Conservation (phyloP, 192 early-diverging fungal species). For the Coemansia sp. region DNA sequence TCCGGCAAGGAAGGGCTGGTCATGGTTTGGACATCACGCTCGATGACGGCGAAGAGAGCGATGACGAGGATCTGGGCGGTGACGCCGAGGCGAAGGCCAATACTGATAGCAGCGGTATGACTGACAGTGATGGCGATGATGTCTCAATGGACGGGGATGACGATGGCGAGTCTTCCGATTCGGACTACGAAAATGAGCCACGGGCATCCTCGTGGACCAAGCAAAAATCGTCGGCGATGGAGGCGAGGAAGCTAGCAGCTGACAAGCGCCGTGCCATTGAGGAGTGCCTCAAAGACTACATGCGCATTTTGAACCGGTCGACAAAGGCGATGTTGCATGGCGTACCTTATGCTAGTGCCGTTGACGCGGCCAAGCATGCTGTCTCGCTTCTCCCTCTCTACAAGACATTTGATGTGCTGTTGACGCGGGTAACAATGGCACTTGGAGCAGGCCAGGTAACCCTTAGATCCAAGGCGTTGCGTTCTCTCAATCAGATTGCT, state of each 20-base stretch:
- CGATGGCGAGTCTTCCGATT: not conserved
- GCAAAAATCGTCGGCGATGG: not conserved
- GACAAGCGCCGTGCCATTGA: conserved; percentile 43
- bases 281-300: conserved; percentile 42
- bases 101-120: not conserved
- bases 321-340: conserved; percentile 29
- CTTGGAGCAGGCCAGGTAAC: conserved; percentile 71
- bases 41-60: not conserved
- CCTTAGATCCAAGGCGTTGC: conserved; percentile 77
- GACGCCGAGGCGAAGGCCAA: not conserved
- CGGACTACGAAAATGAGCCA: not conserved
- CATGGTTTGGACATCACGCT: not conserved
- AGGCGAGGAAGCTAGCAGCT: not conserved
- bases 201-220: not conserved
- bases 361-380: conserved; percentile 51
- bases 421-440: conserved; percentile 66
- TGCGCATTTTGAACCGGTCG: conserved; percentile 43
- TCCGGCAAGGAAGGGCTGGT: not conserved
- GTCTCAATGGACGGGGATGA: conserved; percentile 4
- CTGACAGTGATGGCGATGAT: conserved; percentile 1
- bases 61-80: not conserved
- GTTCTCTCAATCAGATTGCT: conserved; percentile 79
- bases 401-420: conserved; percentile 70
- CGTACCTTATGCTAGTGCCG: conserved; percentile 22
- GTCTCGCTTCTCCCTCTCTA: conserved; percentile 64